Evolutionary conservation across 495 filamentous ascomycete genomes (phyloP).

Genomic region (Neohortaea acidophila): DNA sequence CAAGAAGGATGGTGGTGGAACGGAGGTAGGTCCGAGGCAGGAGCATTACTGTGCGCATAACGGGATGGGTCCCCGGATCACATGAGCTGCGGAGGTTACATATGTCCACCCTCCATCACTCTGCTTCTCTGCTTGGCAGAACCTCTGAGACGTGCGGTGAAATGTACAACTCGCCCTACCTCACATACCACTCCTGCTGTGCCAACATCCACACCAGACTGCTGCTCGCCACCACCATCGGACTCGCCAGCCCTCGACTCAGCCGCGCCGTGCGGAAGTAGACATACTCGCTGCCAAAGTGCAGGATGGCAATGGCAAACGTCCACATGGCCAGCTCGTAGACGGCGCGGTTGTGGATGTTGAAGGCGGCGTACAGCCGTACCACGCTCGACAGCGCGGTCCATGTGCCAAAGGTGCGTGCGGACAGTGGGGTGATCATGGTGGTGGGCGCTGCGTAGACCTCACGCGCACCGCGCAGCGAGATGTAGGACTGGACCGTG

Average conservation of each 20-base stretch:
- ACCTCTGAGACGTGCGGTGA: too few species aligned
- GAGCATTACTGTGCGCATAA: too few species aligned
- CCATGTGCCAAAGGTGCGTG: constrained; percentile 84
- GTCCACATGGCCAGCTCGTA: constrained; percentile 72
- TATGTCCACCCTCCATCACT: too few species aligned
- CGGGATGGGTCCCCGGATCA: too few species aligned
- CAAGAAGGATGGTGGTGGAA: too few species aligned
- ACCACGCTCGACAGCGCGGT: constrained; percentile 63
- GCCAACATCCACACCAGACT: constrained; percentile 69
- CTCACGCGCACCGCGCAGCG: constrained; percentile 54
- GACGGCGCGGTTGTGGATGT: constrained; percentile 50
- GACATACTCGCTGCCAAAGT: constrained; percentile 72
- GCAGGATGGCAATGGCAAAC: constrained; percentile 59
- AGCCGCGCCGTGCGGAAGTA: constrained; percentile 56
- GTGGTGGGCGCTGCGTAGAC: constrained; percentile 49
- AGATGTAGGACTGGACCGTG: constrained; percentile 63
- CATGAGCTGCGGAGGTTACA: too few species aligned
- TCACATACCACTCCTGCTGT: constrained; percentile 52
- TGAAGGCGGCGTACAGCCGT: constrained; percentile 72
- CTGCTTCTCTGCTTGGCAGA: too few species aligned
- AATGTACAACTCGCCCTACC: too few species aligned
- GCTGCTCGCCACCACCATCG: constrained; percentile 53
- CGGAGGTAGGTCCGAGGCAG: too few species aligned
- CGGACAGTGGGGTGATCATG: constrained; percentile 52
- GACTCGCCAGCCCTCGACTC: constrained; percentile 52